Conservation (phyloP, 2,329 filamentous ascomycete species). For the Colletotrichum godetiae region DNA sequence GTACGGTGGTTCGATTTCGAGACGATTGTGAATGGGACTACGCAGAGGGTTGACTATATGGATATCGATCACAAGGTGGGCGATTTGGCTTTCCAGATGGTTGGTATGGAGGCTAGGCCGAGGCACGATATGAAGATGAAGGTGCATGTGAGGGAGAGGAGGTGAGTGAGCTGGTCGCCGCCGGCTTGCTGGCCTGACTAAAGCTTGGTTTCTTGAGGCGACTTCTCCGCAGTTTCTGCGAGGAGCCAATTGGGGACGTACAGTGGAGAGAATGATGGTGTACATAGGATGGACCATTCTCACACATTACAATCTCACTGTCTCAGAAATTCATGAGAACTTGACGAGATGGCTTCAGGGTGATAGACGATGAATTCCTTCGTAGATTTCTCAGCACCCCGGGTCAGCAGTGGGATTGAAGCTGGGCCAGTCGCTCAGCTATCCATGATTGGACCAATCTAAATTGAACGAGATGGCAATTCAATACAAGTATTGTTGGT, state of each 20-base stretch:
- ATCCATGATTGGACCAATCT: too few species aligned
- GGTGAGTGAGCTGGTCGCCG: neutral
- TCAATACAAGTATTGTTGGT: too few species aligned
- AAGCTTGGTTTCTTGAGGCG: neutral
- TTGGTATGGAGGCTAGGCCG: slow-evolving; percentile 35
- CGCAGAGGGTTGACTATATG: slow-evolving; percentile 37
- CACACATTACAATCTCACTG: neutral
- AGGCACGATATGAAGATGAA: slow-evolving; percentile 32
- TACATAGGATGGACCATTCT: neutral
- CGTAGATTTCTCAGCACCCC: neutral
- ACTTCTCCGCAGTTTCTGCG: too few species aligned
- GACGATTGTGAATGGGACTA: slow-evolving; percentile 36
- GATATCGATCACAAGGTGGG: slow-evolving; percentile 40
- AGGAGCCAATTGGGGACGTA: neutral
- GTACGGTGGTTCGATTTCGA: slow-evolving; percentile 41
- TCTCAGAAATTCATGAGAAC: neutral
- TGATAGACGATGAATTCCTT: neutral
- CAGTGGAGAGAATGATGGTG: neutral
- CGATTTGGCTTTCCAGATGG: slow-evolving; percentile 37
- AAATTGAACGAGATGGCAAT: too few species aligned
- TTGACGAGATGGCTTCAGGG: too few species aligned
- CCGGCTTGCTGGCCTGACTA: neutral
- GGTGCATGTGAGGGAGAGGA: slow-evolving; percentile 12
- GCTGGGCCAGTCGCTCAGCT: neutral
- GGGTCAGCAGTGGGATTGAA: neutral